Percentiles rank a stretch among this genome's conserved stretches.
These are phyloP conservation scores for Amylocarpus encephaloides DNA, from an alignment of 2,329 filamentous ascomycete species.

Conservation along the genomic window DNA sequence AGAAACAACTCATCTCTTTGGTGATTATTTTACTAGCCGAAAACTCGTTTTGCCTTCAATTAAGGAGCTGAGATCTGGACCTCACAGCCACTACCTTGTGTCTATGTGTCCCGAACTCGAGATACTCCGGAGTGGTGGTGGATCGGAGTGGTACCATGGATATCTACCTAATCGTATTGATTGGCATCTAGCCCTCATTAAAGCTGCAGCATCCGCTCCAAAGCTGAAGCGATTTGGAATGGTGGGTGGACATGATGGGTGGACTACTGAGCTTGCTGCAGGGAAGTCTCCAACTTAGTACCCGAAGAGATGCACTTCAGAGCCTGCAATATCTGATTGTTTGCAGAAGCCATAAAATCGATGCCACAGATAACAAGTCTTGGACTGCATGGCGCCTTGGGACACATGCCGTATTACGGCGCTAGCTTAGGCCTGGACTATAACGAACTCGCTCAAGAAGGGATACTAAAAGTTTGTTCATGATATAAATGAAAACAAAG, in stretches of 20 bases:
- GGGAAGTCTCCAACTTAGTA: background rate
- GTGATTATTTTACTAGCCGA: background rate
- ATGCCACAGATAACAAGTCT: constrained; percentile 9
- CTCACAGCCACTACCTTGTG: constrained; percentile 5
- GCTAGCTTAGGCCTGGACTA: background rate
- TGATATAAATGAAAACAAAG: too few species aligned
- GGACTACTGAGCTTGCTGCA: background rate
- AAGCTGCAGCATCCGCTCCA: constrained; percentile 1
- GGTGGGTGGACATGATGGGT: background rate
- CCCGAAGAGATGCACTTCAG: too few species aligned
- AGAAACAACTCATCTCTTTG: constrained; percentile 6
- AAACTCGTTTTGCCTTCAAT: background rate
- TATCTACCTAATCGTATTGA: constrained; percentile 1
- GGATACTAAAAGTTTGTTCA: background rate
- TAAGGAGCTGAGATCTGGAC: background rate
- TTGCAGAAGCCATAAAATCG: constrained; percentile 1
- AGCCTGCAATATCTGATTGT: too few species aligned
- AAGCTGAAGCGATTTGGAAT: constrained; percentile 4
- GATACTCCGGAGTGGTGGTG: constrained; percentile 1
- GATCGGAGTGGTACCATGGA: background rate
- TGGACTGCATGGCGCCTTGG: background rate
- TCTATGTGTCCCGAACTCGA: constrained; percentile 8
- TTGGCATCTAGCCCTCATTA: constrained; percentile 5
- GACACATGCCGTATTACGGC: background rate
- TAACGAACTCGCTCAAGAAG: background rate